Evolutionary conservation across 139 green algal genomes (phyloP).

Genomic region (Chlamydomonas asymmetrica): DNA sequence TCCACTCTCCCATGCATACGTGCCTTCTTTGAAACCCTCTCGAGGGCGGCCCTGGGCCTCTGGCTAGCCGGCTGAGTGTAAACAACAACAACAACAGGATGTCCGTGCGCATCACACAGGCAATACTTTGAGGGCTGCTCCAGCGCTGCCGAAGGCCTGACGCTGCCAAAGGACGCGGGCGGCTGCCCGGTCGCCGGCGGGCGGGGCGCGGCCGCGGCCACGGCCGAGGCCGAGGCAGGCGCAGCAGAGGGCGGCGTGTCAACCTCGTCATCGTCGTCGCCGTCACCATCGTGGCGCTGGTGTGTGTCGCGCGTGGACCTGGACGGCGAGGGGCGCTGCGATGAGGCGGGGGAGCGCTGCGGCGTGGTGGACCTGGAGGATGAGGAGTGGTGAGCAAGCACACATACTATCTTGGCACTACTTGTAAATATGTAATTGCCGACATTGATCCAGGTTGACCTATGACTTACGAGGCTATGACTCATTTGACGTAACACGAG

Average conservation of each 20-base stretch:
- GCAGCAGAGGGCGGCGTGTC: background rate
- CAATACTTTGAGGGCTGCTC: background rate
- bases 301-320: background rate
- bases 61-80: no score
- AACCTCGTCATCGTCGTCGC: no score
- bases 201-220: background rate
- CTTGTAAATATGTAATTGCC: no score
- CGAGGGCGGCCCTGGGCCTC: no score
- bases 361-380: constrained; percentile 60
- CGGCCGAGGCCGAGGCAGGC: background rate
- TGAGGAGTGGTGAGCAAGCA: constrained; percentile 56
- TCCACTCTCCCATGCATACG: no score
- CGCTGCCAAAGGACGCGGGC: background rate
- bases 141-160: background rate
- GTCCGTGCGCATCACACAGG: no score
- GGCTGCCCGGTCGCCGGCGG: background rate
- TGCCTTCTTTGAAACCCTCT: no score
- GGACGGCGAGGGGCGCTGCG: constrained; percentile 4
- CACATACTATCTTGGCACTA: no score
- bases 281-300: constrained; percentile 12
- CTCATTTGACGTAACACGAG: no score
- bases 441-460: no score
- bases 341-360: constrained; percentile 36
- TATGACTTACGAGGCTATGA: no score
- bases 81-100: no score